Evolutionary conservation across 2,329 filamentous ascomycete species (phyloP), one percentile per base, ranked within the genome.

Genomic region (Xylaria sp.): DNA sequence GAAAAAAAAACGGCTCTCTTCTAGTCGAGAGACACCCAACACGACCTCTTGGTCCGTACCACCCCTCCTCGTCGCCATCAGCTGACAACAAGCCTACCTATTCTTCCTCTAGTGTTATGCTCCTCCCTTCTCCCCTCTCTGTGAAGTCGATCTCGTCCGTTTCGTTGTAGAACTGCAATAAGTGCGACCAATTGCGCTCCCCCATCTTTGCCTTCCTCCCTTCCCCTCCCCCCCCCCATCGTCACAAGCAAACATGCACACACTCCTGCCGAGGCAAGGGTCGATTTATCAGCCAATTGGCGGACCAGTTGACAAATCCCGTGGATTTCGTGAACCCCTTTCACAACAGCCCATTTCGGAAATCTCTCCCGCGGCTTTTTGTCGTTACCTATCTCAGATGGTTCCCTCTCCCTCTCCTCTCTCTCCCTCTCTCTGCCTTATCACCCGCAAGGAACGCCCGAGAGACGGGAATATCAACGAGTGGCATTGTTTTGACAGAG

Each of bases 301-400:
- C 50, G 16, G 13, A 44, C 42, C 44, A 30, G 46, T 56, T 61
- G 61, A 61, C 59, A 61, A 61, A 59, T 63, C 49, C 53, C 57
- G 55, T 53, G 37, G 54, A 55, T 55, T 37, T 39, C 30, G 19
- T 34, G 34, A 30, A 30, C 3, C 23, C 23, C 49, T 3, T 51
- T 51, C 49, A 51, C 23, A 44, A 50, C 52, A 52, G 42, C 11
- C 19, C 59, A 37, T 51, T 42, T 19, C 54, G 13, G 23, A 19
- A 23, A 54, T 39, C 50, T 23, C 37, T 13, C 18, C 37, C 54
- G 39, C 35, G 51, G 23, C 23, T 30, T 30, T 30, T 37, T 49
- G 46, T 54, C 54, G 34, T 37, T 51, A 42, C 35, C 18, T 35
- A 18, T 46, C 18, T 34, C 37, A 49, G 13, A 13, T 48, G 34